Conservation (phyloP, 805 yeast species). For the Candida patagonica region DNA sequence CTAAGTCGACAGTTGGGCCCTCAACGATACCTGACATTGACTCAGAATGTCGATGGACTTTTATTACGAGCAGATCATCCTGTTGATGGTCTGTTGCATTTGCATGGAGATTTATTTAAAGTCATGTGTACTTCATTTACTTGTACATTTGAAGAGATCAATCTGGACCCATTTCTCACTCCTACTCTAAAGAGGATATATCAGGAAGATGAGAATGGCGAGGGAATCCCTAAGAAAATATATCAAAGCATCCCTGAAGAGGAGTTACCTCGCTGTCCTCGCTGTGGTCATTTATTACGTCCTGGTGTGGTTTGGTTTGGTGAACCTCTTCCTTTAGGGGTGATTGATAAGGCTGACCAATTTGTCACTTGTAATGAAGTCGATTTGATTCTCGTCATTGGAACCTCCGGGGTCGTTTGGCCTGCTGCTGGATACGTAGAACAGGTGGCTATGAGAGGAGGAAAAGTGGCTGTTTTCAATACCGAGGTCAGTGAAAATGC, state of each 20-base stretch:
- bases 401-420: conserved; percentile 79
- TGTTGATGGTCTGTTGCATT: conserved; percentile 43
- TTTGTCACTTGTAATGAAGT: conserved; percentile 49
- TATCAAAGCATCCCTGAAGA: conserved; percentile 32
- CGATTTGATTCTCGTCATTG: conserved; percentile 73
- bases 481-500: conserved; percentile 46
- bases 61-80: conserved; percentile 58
- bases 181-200: background rate
- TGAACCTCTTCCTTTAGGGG: conserved; percentile 63
- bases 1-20: conserved; percentile 37
- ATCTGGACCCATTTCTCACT: conserved; percentile 47
- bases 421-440: conserved; percentile 92
- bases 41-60: conserved; percentile 79
- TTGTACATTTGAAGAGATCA: conserved; percentile 48
- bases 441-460: conserved; percentile 60
- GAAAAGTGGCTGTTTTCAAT: conserved; percentile 77
- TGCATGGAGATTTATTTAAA: conserved; percentile 73
- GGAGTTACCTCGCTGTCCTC: conserved; percentile 69
- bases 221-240: background rate
- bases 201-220: background rate
- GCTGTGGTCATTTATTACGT: conserved; percentile 59
- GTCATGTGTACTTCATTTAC: conserved; percentile 66
- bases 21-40: conserved; percentile 51
- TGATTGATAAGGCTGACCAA: conserved; percentile 59
- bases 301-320: conserved; percentile 97